Conservation (phyloP, 179 eudicot species). For the Gypsophila paniculata region DNA sequence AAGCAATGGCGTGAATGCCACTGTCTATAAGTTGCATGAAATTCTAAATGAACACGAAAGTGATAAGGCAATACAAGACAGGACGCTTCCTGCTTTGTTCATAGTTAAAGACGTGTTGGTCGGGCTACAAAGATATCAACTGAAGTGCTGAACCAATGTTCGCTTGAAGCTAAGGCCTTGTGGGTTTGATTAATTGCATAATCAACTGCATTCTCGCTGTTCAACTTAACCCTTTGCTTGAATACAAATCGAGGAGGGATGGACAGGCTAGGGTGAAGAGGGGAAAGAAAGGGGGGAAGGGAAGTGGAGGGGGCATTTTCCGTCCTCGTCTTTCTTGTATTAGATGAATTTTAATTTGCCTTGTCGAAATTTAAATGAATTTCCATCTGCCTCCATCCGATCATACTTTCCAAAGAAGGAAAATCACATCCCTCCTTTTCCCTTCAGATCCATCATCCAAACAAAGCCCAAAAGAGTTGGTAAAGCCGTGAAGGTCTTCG, state of each 20-base stretch:
- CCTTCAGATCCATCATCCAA: background rate
- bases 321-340: background rate
- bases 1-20: conserved; percentile 28
- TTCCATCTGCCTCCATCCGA: background rate
- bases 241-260: background rate
- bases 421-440: background rate
- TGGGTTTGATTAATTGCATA: conserved; percentile 19
- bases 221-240: background rate
- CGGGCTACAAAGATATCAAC: conserved; percentile 31
- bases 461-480: background rate
- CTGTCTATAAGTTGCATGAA: conserved; percentile 24
- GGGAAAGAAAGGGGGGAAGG: background rate
- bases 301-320: background rate
- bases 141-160: conserved; percentile 27
- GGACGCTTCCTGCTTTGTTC: conserved; percentile 29
- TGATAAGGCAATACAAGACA: conserved; percentile 27
- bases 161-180: conserved; percentile 29
- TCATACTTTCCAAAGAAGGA: background rate
- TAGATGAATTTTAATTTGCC: background rate
- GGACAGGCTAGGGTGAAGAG: background rate
- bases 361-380: background rate
- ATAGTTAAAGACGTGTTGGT: conserved; percentile 24
- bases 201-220: background rate
- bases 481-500: background rate
- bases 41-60: conserved; percentile 23